These are phyloP conservation scores for Populus pruinosa DNA, from an alignment of 345 rosid genomes.

Conservation along the genomic window DNA sequence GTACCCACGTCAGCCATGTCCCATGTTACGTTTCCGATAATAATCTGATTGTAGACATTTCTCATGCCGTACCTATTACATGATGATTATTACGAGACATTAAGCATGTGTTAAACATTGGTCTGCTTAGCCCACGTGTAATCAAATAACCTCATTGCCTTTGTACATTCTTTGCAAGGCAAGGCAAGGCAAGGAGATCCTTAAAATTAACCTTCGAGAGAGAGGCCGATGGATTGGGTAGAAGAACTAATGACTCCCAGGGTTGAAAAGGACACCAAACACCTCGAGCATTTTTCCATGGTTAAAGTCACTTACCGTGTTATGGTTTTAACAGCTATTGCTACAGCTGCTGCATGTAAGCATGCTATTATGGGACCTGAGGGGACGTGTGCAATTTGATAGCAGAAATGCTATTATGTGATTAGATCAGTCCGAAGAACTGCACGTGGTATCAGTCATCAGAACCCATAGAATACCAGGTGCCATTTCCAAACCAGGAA, in stretches of 20 bases:
- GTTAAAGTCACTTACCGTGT: not conserved
- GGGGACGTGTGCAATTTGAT: not conserved
- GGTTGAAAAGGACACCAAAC: not conserved
- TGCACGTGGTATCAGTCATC: not conserved
- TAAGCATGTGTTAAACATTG: conserved; percentile 12
- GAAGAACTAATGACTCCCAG: not conserved
- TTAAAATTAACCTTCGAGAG: not conserved
- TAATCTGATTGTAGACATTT: not conserved
- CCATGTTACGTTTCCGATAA: not conserved
- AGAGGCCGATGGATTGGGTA: not conserved
- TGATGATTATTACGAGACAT: not conserved
- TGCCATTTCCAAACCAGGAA: not conserved
- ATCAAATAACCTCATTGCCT: not conserved
- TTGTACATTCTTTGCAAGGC: not conserved
- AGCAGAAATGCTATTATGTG: too few species aligned
- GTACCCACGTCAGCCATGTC: not conserved
- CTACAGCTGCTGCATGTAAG: not conserved
- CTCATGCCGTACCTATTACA: not conserved
- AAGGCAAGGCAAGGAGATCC: not conserved
- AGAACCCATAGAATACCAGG: not conserved
- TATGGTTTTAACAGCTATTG: not conserved
- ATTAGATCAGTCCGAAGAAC: not conserved
- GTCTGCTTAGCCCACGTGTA: not conserved
- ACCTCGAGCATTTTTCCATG: not conserved
- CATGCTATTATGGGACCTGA: not conserved